Evolutionary conservation across 2,329 filamentous ascomycete genomes (phyloP), one percentile per base, ranked within the genome.

Genomic region (Sarocladiaceae sp.): DNA sequence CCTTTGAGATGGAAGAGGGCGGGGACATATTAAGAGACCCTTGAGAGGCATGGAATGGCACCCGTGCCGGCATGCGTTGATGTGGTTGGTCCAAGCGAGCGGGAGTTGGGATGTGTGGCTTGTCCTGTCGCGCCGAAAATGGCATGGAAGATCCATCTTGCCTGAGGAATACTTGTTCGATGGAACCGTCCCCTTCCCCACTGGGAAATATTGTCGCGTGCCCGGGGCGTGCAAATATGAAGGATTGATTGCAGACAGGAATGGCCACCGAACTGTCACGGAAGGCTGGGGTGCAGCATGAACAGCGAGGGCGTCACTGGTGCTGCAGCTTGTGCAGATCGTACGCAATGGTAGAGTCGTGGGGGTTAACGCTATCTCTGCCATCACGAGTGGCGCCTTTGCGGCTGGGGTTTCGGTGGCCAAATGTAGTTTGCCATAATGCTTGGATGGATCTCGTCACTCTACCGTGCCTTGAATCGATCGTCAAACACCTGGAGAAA

Each of bases 121-220:
- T 26, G 22, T 28, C 10, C 22, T 29, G 25, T 5, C 23, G 25
- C 20, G 4, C 37, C 22, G 17, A 15, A 42, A 15, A 42, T 20
- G 37, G 37, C 11, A n/a, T 7, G 4, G 17, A 42, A 23, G 17
- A 25, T 22, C 13, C 37, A 15, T 10, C 18, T 42, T n/a, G 33
- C 33, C 33, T 8, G 15, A 36, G 15, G 33, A 6, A 36, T n/a
- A n/a, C n/a, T n/a, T n/a, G n/a, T n/a, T n/a, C 33, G 33, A 36
- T 36, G 33, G n/a, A 10, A 36, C 18, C 33, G 33, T 5, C 33
- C 18, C 12, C 15, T 36, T 36, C 33, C 18, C 33, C 33, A 36
- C 37, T 29, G 22, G 44, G 44, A 48, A 29, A 48, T 48, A 4
- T 11, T 33, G 44, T 48, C 44, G 26, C 44, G 44, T 48, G 44